Base-by-base conservation (phyloP, 306 rosid genomes). In the Amphicarpaea edgeworthii region DNA sequence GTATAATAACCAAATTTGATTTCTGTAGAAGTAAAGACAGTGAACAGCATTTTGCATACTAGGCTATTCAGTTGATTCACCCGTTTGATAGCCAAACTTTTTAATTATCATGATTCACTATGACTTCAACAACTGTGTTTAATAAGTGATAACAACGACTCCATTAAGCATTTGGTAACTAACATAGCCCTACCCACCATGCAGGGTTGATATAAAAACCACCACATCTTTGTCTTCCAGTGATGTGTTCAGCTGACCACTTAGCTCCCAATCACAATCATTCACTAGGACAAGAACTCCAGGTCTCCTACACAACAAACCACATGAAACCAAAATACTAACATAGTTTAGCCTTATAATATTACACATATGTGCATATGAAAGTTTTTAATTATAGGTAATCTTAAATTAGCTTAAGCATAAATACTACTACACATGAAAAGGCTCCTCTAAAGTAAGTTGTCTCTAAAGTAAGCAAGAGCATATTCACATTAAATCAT, bases 221-320 rank as follows among this genome's bases (percentile, higher is more conserved):
- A 94, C 90, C 50, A 84, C 93, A 77, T 94, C 97, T 81, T 92
- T 92, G 57, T 94, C 98, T 83, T 94, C 96, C 11, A 94, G 73
- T 38, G 86, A 57, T 24, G 98, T 92, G 50, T 78, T 86, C 26
- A 92, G 95, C 80, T 90, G 98, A 34, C 96, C 96, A 65, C 92
- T 92, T 59, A 95, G 90, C 81, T 95, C 98, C 98, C 98, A 95
- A 63, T 95, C 96, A 70, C 97, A 92, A 72, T 95, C 98, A 79
- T 90, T 95, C 82, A 92, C 93, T 26, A 92, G 97, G 60, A 91
- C 96, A 9, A 94, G 95, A 81, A 94, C 96, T 69, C 98, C 98
- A 40, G 98, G 97, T 84, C 98, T 87, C 81, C 98, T 92, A 90
- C 86, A 85, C 70, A 49, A 87, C 64, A 81, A 65, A 77, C 51